phyloP scores from a whole-genome alignment of 371 early-diverging fungal genomes.

The Mucor velutinosus region DNA sequence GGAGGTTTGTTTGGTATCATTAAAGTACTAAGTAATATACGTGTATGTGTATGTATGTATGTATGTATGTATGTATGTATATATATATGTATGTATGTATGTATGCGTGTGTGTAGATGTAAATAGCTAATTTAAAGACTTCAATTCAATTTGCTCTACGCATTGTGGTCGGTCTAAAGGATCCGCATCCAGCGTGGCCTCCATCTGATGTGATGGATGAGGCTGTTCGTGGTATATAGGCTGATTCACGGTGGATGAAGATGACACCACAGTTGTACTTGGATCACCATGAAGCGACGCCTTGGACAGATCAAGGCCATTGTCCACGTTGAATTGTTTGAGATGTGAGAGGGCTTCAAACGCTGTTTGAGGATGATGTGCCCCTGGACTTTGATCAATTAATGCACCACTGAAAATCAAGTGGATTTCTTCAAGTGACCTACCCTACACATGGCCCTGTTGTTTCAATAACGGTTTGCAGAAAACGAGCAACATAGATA shows the following conservation, averaged over 20 bases:
- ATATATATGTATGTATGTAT: neutral
- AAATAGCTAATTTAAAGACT: neutral
- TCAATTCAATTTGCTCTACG: neutral
- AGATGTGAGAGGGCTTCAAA: conserved; percentile 38
- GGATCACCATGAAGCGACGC: neutral
- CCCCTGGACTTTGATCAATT: conserved; percentile 42
- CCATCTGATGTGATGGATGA: no score
- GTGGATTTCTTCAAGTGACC: conserved; percentile 51
- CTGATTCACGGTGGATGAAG: neutral
- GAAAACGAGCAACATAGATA: neutral
- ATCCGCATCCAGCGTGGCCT: neutral
- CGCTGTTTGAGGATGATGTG: conserved; percentile 53
- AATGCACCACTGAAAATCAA: conserved; percentile 53
- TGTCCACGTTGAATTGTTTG: conserved; percentile 17
- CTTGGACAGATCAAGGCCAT: neutral
- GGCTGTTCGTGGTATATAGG: neutral
- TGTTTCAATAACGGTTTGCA: neutral
- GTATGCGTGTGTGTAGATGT: neutral
- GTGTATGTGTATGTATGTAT: no score
- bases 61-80: neutral
- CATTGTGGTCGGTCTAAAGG: neutral
- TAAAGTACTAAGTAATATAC: neutral
- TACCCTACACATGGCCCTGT: conserved; percentile 11
- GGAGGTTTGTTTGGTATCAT: neutral
- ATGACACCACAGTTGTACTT: neutral